These are phyloP conservation scores for Mortierella antarctica DNA, from an alignment of 192 early-diverging fungal species.

Conservation along the genomic window DNA sequence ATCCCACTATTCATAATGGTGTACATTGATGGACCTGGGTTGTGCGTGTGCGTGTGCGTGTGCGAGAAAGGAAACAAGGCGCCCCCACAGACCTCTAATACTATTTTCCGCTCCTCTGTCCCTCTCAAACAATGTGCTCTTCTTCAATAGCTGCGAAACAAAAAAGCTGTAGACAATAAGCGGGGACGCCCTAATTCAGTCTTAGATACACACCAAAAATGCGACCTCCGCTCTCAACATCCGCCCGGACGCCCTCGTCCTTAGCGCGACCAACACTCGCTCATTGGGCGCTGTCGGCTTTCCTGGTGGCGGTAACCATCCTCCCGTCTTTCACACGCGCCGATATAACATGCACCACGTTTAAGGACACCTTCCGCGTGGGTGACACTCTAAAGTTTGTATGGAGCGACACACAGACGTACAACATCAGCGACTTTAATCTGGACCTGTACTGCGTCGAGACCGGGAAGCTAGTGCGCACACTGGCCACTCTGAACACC, in stretches of 20 bases:
- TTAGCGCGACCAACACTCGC: neutral
- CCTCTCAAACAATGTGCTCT: no score
- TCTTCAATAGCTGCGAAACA: no score
- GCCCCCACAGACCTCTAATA: no score
- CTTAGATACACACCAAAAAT: no score
- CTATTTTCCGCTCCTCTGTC: no score
- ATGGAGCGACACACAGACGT: conserved; percentile 24
- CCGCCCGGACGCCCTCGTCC: neutral
- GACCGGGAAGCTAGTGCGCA: conserved; percentile 19
- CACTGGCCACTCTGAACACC: conserved; percentile 21
- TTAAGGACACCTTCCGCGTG: conserved; percentile 29
- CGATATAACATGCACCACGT: conserved; percentile 24
- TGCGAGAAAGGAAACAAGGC: no score
- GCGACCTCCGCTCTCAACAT: neutral
- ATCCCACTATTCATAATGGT: no score
- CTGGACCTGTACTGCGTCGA: conserved; percentile 31
- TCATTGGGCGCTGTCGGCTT: neutral
- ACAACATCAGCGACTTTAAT: conserved; percentile 18
- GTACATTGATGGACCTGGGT: no score
- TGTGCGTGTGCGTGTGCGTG: no score
- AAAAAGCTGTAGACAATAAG: no score
- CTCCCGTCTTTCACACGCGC: neutral
- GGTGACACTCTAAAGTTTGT: conserved; percentile 17
- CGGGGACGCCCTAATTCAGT: no score
- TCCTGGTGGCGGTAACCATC: neutral